Base-by-base conservation (phyloP, 2,329 filamentous ascomycete genomes). In the Gaeumannomyces sp. region DNA sequence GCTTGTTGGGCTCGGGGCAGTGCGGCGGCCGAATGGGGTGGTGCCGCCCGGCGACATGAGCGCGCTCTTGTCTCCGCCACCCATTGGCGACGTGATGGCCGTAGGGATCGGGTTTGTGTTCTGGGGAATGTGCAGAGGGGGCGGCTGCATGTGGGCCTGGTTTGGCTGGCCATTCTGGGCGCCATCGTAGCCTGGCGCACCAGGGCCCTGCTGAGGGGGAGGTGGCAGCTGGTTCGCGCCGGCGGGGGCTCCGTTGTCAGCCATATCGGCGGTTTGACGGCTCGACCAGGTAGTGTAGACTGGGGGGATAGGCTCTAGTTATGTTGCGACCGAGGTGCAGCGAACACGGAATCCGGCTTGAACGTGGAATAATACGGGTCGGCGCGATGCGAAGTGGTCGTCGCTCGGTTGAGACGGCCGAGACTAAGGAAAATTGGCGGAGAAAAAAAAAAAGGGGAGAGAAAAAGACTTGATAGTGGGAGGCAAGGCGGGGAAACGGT, bases 1-100 rank as follows among this genome's bases (percentile, higher is more conserved):
- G 88, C 86, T 99, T 99, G 83, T 99, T 99, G 69, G 95, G 95
- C 82, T 99, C 95, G 65, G 95, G 63, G 95, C 95, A 67, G 93
- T 91, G 75, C 95, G 93, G 72, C 95, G 90, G 64, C 91, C 87
- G 74, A 92, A 95, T 68, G 89, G 89, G 67, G 89, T 91, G 67
- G 88, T 88, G 72, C 89, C 93, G 73, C 88, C 90, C 14, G 95
- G 93, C 64, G 95, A 97, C 84, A 95, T 89, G 75, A 96, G 86
- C 66, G 81, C 83, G 68, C 78, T 80, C 68, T 81, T 74, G 71
- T 87, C 87, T 61, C 81, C 82, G 58, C 84, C 88, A 61, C 89
- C 90, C 85, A 93, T 87, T 60, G 93, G 93, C 66, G 92, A 97
- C 68, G 90, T 93, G 73, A 97, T 93, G 68, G 93, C 92, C 35